These are phyloP conservation scores for Trichoderma asperelloides DNA, from an alignment of 495 filamentous ascomycete species.

Conservation along the genomic window DNA sequence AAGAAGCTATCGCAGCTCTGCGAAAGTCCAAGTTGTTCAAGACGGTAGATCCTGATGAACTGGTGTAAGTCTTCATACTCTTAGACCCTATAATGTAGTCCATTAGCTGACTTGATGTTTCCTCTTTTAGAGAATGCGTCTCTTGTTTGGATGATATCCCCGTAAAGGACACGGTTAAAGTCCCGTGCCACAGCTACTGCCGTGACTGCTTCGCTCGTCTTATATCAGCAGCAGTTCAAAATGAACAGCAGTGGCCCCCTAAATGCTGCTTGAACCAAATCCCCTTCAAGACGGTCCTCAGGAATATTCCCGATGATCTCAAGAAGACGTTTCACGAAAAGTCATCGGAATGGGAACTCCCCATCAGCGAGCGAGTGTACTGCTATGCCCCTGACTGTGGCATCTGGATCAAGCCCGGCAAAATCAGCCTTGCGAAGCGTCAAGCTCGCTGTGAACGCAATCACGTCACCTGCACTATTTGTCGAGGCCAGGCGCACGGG, in stretches of 20 bases:
- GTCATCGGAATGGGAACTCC: constrained; percentile 27
- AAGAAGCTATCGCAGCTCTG: neutral
- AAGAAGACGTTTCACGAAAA: constrained; percentile 19
- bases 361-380: constrained; percentile 29
- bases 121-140: constrained; percentile 27
- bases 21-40: constrained; percentile 14
- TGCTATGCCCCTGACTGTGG: constrained; percentile 26
- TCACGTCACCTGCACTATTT: constrained; percentile 29
- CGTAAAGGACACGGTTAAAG: constrained; percentile 23
- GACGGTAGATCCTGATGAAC: constrained; percentile 12
- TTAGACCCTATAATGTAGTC: neutral
- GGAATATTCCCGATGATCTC: constrained; percentile 18
- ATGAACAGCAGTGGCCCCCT: constrained; percentile 36
- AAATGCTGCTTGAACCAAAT: constrained; percentile 36
- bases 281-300: constrained; percentile 22
- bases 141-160: constrained; percentile 33
- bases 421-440: constrained; percentile 13
- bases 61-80: constrained; percentile 17
- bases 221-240: constrained; percentile 25
- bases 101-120: neutral
- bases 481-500: constrained; percentile 23
- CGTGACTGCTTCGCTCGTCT: constrained; percentile 30
- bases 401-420: constrained; percentile 21
- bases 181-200: constrained; percentile 33
- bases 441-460: constrained; percentile 23